A percentile compares a stretch with the other conserved stretches of the same genome.
These are phyloP conservation scores for Gyromitra esculenta DNA, from an alignment of 2,329 filamentous ascomycete species.

Conservation along the genomic window DNA sequence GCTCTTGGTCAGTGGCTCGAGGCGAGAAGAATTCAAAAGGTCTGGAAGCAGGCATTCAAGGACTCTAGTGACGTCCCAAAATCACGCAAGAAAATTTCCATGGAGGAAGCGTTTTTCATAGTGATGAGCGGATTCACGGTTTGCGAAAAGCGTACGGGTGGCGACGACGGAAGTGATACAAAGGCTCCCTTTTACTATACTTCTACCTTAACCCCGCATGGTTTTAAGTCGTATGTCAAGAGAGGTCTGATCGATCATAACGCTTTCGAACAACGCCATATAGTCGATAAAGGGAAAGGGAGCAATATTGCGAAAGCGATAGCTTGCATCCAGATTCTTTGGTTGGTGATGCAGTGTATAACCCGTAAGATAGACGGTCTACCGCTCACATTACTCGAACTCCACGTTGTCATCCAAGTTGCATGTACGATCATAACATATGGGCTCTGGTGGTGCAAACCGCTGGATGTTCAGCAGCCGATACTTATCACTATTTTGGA, in stretches of 20 bases:
- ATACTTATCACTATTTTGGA: slow-evolving; percentile 4
- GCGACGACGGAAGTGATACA: background rate
- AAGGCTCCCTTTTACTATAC: background rate
- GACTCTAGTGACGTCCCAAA: background rate
- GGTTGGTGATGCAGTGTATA: slow-evolving; percentile 56
- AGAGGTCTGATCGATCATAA: background rate
- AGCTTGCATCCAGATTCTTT: slow-evolving; percentile 56
- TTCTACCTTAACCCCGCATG: slow-evolving; percentile 9
- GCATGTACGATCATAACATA: slow-evolving; percentile 56
- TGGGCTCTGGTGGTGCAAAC: slow-evolving; percentile 57
- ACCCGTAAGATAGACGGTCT: slow-evolving; percentile 52
- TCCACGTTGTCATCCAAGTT: slow-evolving; percentile 58
- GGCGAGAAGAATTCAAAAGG: slow-evolving; percentile 11
- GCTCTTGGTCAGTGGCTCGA: slow-evolving; percentile 36
- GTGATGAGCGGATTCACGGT: slow-evolving; percentile 19
- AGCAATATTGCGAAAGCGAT: slow-evolving; percentile 57
- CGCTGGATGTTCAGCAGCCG: slow-evolving; percentile 47
- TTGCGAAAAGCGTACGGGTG: background rate
- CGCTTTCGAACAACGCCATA: slow-evolving; percentile 30
- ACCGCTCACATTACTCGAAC: slow-evolving; percentile 56
- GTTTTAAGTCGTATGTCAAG: background rate
- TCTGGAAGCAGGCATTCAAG: slow-evolving; percentile 6
- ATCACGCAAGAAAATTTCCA: background rate
- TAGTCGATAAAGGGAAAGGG: slow-evolving; percentile 58
- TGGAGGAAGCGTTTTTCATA: slow-evolving; percentile 17